Percentiles rank a stretch among this genome's conserved stretches.
These are phyloP conservation scores for Pythium myriotylum DNA, from an alignment of 352 stramenopile genomes.

Conservation along the genomic window DNA sequence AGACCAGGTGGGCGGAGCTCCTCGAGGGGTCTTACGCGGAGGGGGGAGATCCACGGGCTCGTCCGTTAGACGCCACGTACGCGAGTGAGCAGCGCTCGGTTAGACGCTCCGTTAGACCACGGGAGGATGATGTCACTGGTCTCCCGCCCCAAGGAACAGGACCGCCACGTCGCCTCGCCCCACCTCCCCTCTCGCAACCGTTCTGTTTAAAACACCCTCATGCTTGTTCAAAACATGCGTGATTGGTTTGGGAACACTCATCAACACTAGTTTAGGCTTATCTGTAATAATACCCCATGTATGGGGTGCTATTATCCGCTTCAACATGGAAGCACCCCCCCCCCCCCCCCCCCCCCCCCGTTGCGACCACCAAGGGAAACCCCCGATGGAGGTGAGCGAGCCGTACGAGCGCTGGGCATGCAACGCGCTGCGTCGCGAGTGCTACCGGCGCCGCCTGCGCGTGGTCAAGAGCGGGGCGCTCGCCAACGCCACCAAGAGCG, in stretches of 20 bases:
- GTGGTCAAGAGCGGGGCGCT: slow-evolving; percentile 29
- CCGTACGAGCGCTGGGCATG: slow-evolving; percentile 28
- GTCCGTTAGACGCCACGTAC: slow-evolving; percentile 13
- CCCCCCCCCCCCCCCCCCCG: no score
- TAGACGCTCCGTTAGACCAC: background rate
- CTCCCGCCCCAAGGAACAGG: background rate
- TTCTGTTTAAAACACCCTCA: background rate
- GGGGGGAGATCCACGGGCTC: no score
- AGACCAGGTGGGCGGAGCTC: background rate
- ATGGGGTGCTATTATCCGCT: no score
- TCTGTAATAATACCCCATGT: no score
- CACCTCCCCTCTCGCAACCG: background rate
- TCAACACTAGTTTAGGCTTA: background rate
- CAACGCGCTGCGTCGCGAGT: slow-evolving; percentile 28
- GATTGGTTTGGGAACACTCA: background rate
- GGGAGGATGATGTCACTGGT: background rate
- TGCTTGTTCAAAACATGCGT: no score
- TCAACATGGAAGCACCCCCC: no score
- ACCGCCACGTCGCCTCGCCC: slow-evolving; percentile 1
- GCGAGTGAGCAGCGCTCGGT: slow-evolving; percentile 4
- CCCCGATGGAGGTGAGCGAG: background rate
- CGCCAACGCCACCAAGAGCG: slow-evolving; percentile 29
- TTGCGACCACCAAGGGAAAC: no score
- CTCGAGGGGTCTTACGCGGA: no score
- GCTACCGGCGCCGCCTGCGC: slow-evolving; percentile 27